Evolutionary conservation across 2,329 filamentous ascomycete species (phyloP).

Genomic region (Ploettnerulaceae sp.): DNA sequence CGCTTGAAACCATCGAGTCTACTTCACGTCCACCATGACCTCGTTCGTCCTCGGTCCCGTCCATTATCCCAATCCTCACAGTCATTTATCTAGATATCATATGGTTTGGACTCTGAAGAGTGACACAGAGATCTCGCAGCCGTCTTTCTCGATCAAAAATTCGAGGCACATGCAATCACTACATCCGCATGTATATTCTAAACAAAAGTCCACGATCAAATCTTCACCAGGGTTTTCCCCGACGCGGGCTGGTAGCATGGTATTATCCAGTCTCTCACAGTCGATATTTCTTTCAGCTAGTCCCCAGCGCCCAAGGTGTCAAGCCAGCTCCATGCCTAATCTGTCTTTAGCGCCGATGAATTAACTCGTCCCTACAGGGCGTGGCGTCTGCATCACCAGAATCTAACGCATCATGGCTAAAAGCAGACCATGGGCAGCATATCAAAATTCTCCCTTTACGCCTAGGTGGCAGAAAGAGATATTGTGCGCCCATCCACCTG

Average conservation of each 20-base stretch:
- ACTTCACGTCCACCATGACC: conserved; percentile 1
- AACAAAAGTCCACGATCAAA: no score
- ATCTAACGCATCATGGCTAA: background rate
- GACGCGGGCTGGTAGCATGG: no score
- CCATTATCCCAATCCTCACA: background rate
- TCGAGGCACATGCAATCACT: no score
- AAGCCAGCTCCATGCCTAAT: conserved; percentile 1
- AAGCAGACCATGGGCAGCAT: background rate
- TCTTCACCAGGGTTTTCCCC: no score
- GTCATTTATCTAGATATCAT: background rate
- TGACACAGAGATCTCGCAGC: no score
- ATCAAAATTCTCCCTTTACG: background rate
- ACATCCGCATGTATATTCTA: no score
- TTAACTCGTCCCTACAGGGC: background rate
- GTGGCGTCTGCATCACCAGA: background rate
- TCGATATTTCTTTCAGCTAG: conserved; percentile 2
- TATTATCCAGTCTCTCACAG: no score
- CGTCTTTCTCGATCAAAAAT: no score
- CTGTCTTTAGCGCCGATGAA: background rate
- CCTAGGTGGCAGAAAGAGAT: background rate
- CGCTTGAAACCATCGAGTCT: conserved; percentile 4
- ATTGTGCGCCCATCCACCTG: background rate
- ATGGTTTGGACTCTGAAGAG: no score
- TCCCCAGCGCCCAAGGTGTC: background rate
- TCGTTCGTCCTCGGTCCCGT: background rate